Evolutionary conservation across 2,329 filamentous ascomycete species (phyloP), one percentile per base, ranked within the genome.

Genomic region (Cyphellophora attinorum): DNA sequence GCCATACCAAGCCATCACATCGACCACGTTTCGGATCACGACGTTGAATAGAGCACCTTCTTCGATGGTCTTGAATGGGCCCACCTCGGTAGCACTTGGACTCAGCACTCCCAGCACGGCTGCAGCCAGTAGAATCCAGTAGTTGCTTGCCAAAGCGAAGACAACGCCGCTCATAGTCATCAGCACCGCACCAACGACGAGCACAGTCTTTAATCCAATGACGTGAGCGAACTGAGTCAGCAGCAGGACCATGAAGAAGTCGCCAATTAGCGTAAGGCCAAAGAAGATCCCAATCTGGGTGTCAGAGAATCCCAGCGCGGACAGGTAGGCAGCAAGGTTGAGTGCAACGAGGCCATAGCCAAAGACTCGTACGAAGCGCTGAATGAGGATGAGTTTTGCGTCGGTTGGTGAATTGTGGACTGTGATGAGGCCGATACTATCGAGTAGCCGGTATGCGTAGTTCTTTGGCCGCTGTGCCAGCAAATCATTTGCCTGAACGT

Each of bases 251-350:
- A 79, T 67, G 1, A 71, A 51, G 2, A 79, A 73, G 54, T 80
- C 75, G 10, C 76, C 76, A 2, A 67, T 50, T 11, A 79, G 60
- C 0, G 76, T 80, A 23, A 79, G 55, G 1, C 70, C 76, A 74
- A 80, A 77, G 46, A 80, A 79, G 5, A 79, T 50, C 5, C 76
- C 76, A 39, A 79, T 79, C 14, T 62, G 65, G 16, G 68, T 60
- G 51, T 79, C 74, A 1, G 72, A 62, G 35, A 76, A 67, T 0
- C 59, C 55, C 10, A 79, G 55, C 13, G 67, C 64, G 5, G 70
- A 65, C 33, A 80, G 68, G 50, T 77, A 79, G 11, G 76, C 68
- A 8, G 72, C 76, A 29, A 80, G 61, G 33, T 78, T 71, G 29
- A 80, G 61, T 0, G 74, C 69, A 13, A 67, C 70, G 35, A 70